These are phyloP conservation scores for Daldinia sp. DNA, from an alignment of 2,329 filamentous ascomycete genomes.

Conservation along the genomic window DNA sequence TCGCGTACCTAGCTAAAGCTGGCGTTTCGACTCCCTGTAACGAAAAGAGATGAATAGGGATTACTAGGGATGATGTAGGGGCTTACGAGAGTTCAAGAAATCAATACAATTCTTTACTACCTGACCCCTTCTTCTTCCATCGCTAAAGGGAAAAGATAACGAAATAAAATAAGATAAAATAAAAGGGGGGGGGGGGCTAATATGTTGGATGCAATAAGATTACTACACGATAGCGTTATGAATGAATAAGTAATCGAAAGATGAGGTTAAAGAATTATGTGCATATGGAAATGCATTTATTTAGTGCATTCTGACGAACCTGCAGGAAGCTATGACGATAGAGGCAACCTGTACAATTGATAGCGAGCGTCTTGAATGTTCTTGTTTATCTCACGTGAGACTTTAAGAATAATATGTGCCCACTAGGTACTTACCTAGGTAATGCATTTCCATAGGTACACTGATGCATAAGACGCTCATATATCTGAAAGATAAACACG, in stretches of 20 bases:
- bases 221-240: neutral
- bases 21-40: conserved; percentile 28
- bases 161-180: neutral
- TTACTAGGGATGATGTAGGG: conserved; percentile 18
- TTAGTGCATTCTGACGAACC: neutral
- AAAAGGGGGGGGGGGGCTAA: no score
- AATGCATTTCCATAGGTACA: no score
- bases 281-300: neutral
- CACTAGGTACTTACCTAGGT: neutral
- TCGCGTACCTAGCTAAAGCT: conserved; percentile 29
- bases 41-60: conserved; percentile 27
- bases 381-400: conserved; percentile 1
- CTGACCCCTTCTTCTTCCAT: neutral
- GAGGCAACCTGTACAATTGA: conserved; percentile 10
- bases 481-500: neutral
- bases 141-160: neutral
- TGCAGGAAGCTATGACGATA: conserved; percentile 23
- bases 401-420: neutral
- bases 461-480: no score
- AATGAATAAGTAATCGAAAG: conserved; percentile 1
- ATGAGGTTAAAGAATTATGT: conserved; percentile 2
- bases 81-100: neutral
- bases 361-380: no score
- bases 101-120: neutral
- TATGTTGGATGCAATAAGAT: neutral